Base-by-base conservation (phyloP, 441 rosid species). In the Populus hybrid region DNA sequence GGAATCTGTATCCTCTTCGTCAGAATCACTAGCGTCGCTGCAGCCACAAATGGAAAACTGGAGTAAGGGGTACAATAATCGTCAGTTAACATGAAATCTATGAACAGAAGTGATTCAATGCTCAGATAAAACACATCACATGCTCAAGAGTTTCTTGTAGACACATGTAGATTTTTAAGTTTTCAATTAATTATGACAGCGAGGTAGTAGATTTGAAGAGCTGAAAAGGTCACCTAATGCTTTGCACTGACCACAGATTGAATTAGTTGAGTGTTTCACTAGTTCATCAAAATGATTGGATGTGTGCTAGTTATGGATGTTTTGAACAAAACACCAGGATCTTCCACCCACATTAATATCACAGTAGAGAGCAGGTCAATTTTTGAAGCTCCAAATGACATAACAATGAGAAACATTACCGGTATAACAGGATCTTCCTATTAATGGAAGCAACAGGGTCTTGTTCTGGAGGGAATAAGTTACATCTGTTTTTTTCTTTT, bases 21-120 rank as follows among this genome's bases (percentile, higher is more conserved):
- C 98, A 57, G 92, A 82, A 76, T 94, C 97, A 71, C 96, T 90
- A 9, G 77, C 89, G 68, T 94, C 97, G 77, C 98, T 94, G 97
- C 90, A 87, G 30, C 67, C 71, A 79, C 69, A 84, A 77, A 57
- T 66, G 81, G 79, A 75, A 75, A 76, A 35, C 5, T 23, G 70
- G 69, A 69, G 65, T 34, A n/a, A 81, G 71, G 66, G 2, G 70
- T 4, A 24, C 6, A 42, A 80, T 38, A 61, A 64, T 42, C 40
- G 57, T 46, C 57, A 12, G 24, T 9, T 71, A 61, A 65, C 2
- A 36, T 69, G 28, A 61, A 67, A 68, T 26, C 6, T 35, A 50
- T 26, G 11, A 70, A 30, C 67, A 14, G 21, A 20, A 73, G 30
- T 23, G 21, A 24, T 10, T 36, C 32, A 72, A 11, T 30, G 72